Conservation (phyloP, 345 rosid species). For the Eucalyptus curtisii region DNA sequence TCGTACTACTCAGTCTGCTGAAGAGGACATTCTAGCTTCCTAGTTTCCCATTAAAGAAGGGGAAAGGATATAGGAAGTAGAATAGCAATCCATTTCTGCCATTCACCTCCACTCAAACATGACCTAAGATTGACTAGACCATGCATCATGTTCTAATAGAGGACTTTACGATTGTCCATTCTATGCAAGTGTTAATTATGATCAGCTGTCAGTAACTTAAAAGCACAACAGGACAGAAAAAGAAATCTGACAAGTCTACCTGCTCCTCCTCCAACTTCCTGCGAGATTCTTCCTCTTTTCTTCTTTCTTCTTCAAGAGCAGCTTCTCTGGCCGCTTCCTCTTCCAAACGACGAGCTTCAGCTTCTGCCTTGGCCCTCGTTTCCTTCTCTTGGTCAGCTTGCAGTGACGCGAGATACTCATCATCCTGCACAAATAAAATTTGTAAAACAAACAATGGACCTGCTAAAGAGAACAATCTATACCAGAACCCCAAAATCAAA, state of each 20-base stretch:
- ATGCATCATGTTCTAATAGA: background rate
- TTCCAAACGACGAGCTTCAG: constrained; percentile 62
- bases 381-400: constrained; percentile 98
- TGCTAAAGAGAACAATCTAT: background rate
- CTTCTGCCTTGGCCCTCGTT: constrained; percentile 70
- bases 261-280: constrained; percentile 79
- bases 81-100: background rate
- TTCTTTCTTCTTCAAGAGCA: constrained; percentile 64
- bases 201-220: background rate
- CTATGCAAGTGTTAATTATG: background rate
- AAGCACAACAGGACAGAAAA: background rate
- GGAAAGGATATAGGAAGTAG: background rate
- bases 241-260: constrained; percentile 21
- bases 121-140: background rate
- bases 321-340: constrained; percentile 75
- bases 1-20: background rate
- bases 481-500: constrained; percentile 1
- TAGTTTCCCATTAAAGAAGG: background rate
- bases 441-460: background rate
- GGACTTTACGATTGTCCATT: background rate
- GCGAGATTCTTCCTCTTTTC: constrained; percentile 63
- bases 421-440: constrained; percentile 51
- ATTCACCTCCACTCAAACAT: background rate
- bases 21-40: background rate
- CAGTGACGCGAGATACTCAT: constrained; percentile 87